phyloP scores from a whole-genome alignment of 441 rosid species.

The Adansonia grandidieri region DNA sequence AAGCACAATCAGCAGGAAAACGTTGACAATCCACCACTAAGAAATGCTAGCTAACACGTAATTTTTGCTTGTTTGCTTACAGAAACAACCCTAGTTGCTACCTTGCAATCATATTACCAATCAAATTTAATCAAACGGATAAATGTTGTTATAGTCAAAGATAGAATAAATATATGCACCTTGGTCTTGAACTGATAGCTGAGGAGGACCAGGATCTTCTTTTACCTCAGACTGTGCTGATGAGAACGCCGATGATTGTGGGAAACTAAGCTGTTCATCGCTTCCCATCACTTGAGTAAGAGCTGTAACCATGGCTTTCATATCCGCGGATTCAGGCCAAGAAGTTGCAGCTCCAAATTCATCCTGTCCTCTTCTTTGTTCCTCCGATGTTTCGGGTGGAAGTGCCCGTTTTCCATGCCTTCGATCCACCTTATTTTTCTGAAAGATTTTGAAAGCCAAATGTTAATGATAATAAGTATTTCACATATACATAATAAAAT shows the following conservation, averaged over 20 bases:
- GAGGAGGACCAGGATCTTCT: slow-evolving; percentile 43
- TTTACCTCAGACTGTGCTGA: slow-evolving; percentile 36
- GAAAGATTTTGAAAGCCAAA: background rate
- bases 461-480: background rate
- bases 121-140: slow-evolving; percentile 3
- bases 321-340: slow-evolving; percentile 61
- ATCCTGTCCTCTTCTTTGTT: slow-evolving; percentile 38
- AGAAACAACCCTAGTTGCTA: background rate
- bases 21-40: slow-evolving; percentile 6
- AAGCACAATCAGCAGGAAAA: slow-evolving; percentile 5
- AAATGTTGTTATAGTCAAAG: background rate
- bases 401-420: slow-evolving; percentile 86
- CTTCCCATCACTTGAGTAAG: slow-evolving; percentile 57
- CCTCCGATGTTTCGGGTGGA: slow-evolving; percentile 76
- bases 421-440: slow-evolving; percentile 78
- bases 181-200: slow-evolving; percentile 49
- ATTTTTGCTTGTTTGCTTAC: background rate
- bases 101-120: background rate
- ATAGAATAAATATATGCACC: slow-evolving; percentile 37
- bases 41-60: background rate
- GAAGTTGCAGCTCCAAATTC: slow-evolving; percentile 36
- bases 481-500: background rate
- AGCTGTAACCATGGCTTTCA: slow-evolving; percentile 71
- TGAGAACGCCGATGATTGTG: slow-evolving; percentile 25
- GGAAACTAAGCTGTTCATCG: slow-evolving; percentile 24